Base-by-base conservation (phyloP, 2,329 filamentous ascomycete genomes). In the Arthrobotrys musiformis region DNA sequence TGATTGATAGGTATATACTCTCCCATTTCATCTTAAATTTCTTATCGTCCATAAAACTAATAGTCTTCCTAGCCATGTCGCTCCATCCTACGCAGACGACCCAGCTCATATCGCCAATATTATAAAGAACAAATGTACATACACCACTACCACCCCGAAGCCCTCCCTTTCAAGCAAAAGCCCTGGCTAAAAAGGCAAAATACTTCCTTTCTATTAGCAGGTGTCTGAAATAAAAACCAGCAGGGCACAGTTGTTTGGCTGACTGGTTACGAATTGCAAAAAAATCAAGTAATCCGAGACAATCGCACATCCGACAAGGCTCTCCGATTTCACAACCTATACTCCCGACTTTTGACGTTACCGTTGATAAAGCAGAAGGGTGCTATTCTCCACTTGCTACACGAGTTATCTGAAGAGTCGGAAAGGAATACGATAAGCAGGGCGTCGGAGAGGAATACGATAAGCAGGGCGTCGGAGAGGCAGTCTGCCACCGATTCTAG, bases 321-420 rank as follows among this genome's bases (percentile, higher is more conserved):
- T 2, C 87, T 94, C 19, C 89, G 91, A 78, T 97, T 97, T 84
- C 91, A 93, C 24, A 96, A 97, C 82, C 88, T 99, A 28, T 97
- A 97, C 84, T 93, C 93, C 35, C 89, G 93, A 70, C 88, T 99
- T 17, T 86, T 97, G 26, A 92, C 93, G n/a, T 90, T 97, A 79
- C 94, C 94, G 0, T 94, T 98, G 4, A 87, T 99, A 50, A 92
- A 92, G 81, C 92, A 97, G 84, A 99, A 99, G 87, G 98, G 94
- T 93, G 93, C 92, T 2, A 97, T 99, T 79, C 87, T 99, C 19
- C 96, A 96, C 83, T 89, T 99, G 46, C 88, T 99, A 46, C 92
- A 95, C 83, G 90, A 93, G 81, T 88, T 97, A 56, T 90, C 92
- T 78, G 92, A 94, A 81, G 89, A 88, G 2, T 22, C 48, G 26